Evolutionary conservation across 108 stramenopile species (phyloP).

Genomic region (Parietichytrium sp.): DNA sequence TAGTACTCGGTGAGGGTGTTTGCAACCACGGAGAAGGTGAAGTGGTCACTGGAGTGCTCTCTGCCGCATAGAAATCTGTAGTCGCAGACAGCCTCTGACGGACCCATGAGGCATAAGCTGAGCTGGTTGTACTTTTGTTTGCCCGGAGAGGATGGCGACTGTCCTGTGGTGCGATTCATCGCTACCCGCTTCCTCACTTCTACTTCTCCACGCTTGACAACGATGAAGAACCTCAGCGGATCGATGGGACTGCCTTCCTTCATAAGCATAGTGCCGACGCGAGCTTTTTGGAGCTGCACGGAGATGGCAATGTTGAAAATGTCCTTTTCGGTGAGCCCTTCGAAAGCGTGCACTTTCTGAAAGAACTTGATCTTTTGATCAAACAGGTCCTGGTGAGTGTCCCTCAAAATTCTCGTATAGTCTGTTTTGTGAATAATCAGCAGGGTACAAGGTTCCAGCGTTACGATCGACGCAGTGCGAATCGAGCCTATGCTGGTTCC

Average conservation of each 20-base stretch:
- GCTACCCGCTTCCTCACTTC: slow-evolving; percentile 11
- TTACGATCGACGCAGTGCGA: background rate
- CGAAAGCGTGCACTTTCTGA: background rate
- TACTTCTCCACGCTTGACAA: slow-evolving; percentile 13
- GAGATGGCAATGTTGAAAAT: slow-evolving; percentile 25
- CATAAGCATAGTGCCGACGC: background rate
- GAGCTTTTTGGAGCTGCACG: background rate
- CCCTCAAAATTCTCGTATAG: background rate
- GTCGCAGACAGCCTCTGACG: background rate
- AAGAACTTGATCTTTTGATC: slow-evolving; percentile 9
- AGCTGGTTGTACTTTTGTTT: background rate
- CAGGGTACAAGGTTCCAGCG: background rate
- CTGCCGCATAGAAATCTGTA: background rate
- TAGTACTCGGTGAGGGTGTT: slow-evolving; percentile 28
- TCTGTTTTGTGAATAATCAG: slow-evolving; percentile 30
- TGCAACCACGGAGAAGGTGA: background rate
- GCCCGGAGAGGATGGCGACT: no score
- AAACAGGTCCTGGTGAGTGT: slow-evolving; percentile 7
- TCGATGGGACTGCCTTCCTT: background rate
- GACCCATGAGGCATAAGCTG: background rate
- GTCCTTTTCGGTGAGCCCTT: slow-evolving; percentile 28
- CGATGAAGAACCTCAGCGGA: background rate
- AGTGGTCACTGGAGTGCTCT: background rate
- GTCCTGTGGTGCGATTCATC: background rate
- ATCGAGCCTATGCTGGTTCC: background rate